phyloP scores from a whole-genome alignment of 2,329 filamentous ascomycete genomes.

The Epichloe glyceriae region DNA sequence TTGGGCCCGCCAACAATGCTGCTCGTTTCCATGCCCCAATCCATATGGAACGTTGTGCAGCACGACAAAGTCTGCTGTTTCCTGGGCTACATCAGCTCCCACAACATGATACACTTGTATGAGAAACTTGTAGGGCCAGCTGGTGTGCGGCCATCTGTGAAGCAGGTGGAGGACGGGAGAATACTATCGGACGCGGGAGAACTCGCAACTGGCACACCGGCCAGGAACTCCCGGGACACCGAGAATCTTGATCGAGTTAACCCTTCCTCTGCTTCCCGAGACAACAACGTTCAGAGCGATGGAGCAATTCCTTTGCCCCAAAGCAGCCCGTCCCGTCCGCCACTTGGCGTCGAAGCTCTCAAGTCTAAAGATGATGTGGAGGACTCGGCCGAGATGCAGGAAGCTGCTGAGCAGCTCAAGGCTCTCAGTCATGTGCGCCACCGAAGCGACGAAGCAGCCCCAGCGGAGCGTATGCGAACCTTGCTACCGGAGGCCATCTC shows the following conservation, averaged over 20 bases:
- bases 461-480: constrained; percentile 21
- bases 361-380: constrained; percentile 30
- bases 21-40: constrained; percentile 51
- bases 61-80: constrained; percentile 56
- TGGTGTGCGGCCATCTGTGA: constrained; percentile 31
- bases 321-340: constrained; percentile 14
- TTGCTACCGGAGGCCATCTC: constrained; percentile 26
- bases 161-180: constrained; percentile 43
- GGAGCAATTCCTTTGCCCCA: constrained; percentile 14
- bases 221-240: constrained; percentile 15
- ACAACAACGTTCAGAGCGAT: constrained; percentile 13
- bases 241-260: constrained; percentile 16
- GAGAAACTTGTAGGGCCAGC: constrained; percentile 40
- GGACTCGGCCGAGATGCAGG: constrained; percentile 57
- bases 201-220: constrained; percentile 24
- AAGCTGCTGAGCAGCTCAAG: constrained; percentile 54
- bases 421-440: constrained; percentile 51
- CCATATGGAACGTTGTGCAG: constrained; percentile 51
- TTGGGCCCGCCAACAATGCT: constrained; percentile 53
- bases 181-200: constrained; percentile 43
- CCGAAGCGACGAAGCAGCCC: constrained; percentile 30
- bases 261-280: constrained; percentile 13
- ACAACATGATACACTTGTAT: constrained; percentile 54
- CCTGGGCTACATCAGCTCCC: constrained; percentile 51
- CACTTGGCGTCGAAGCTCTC: constrained; percentile 10